These are phyloP conservation scores for Thuidium tamariscinum DNA, from an alignment of 225 moss, liverwort and hornwort species.

Conservation along the genomic window DNA sequence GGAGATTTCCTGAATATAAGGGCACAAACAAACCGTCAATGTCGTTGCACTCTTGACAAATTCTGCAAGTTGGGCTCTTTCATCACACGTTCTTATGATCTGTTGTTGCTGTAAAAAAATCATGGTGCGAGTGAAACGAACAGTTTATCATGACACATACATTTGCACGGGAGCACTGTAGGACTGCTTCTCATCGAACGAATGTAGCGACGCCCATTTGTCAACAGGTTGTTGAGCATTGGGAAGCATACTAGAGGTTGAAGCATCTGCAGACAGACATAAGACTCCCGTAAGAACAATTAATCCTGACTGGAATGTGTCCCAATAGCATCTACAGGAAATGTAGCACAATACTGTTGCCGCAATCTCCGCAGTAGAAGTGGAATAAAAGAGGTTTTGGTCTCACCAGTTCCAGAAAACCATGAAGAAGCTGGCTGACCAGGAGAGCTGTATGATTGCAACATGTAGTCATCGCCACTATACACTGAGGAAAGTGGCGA, in stretches of 20 bases:
- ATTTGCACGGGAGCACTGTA: slow-evolving; percentile 27
- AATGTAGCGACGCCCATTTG: slow-evolving; percentile 28
- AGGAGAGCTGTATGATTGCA: slow-evolving; percentile 31
- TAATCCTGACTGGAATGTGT: neutral
- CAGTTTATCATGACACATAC: slow-evolving; percentile 9
- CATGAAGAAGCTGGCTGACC: slow-evolving; percentile 18
- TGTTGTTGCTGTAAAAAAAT: neutral
- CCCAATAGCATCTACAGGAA: neutral
- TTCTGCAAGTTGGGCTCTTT: neutral
- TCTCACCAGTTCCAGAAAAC: slow-evolving; percentile 38
- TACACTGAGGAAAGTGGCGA: slow-evolving; percentile 36
- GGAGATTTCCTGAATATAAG: slow-evolving; percentile 30
- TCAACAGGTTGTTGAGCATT: slow-evolving; percentile 22
- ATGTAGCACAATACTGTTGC: neutral
- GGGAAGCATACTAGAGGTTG: slow-evolving; percentile 25
- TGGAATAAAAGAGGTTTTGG: neutral
- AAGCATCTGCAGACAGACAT: slow-evolving; percentile 31
- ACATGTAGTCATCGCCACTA: slow-evolving; percentile 17
- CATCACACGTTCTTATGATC: neutral
- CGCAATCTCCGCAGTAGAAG: neutral
- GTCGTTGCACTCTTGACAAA: neutral
- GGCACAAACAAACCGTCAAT: neutral
- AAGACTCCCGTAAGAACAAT: slow-evolving; percentile 6
- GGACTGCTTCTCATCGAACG: slow-evolving; percentile 24
- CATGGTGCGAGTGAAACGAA: neutral